Evolutionary conservation across 2,329 filamentous ascomycete genomes (phyloP).

Genomic region (Diaporthe sp.): DNA sequence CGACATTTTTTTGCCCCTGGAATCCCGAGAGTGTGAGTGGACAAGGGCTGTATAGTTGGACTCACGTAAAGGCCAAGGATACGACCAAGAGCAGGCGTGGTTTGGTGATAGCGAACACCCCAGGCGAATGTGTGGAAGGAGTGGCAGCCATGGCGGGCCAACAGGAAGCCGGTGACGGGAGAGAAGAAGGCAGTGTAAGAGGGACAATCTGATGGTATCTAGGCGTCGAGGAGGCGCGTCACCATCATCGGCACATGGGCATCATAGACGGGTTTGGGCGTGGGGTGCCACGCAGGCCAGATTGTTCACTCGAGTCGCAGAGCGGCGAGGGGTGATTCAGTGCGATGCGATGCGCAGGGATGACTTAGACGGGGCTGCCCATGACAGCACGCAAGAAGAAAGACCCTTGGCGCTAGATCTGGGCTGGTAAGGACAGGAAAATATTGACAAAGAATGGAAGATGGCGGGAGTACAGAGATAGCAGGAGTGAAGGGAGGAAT

Average conservation of each 20-base stretch:
- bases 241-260: slow-evolving; percentile 19
- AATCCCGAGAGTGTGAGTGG: neutral
- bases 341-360: slow-evolving; percentile 2
- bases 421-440: neutral
- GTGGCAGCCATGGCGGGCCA: slow-evolving; percentile 36
- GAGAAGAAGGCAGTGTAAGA: neutral
- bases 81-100: slow-evolving; percentile 46
- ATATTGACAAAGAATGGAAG: neutral
- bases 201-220: neutral
- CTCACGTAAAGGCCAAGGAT: slow-evolving; percentile 53
- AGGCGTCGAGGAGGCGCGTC: slow-evolving; percentile 14
- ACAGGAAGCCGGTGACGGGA: neutral
- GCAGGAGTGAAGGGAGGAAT: slow-evolving; percentile 14
- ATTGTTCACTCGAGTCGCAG: neutral
- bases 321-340: neutral
- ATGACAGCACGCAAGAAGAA: neutral
- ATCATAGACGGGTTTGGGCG: slow-evolving; percentile 10
- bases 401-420: neutral
- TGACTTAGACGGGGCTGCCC: slow-evolving; percentile 8
- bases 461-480: neutral
- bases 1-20: neutral
- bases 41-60: neutral
- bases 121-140: slow-evolving; percentile 35
- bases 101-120: slow-evolving; percentile 47
- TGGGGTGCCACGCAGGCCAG: slow-evolving; percentile 15